phyloP scores from a whole-genome alignment of 768 basidiomycete species.

The Collybia sp. region DNA sequence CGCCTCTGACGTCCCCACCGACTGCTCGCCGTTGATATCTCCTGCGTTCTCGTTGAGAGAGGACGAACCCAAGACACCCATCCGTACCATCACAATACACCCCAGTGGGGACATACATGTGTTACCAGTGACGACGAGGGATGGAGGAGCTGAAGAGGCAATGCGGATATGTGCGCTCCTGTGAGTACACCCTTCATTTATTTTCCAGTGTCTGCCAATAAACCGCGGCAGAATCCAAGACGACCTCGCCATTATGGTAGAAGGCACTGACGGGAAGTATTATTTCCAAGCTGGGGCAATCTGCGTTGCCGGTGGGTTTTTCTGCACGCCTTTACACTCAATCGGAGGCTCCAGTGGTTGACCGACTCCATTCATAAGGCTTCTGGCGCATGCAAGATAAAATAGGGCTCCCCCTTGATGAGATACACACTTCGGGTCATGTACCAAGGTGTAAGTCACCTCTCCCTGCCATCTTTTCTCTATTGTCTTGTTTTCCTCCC shows the following conservation, averaged over 20 bases:
- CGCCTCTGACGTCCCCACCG: neutral
- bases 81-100: slow-evolving; percentile 47
- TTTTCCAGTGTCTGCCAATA: neutral
- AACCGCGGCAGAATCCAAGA: slow-evolving; percentile 40
- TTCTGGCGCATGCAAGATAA: slow-evolving; percentile 78
- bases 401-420: slow-evolving; percentile 65
- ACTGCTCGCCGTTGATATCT: slow-evolving; percentile 7
- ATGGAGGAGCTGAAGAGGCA: slow-evolving; percentile 43
- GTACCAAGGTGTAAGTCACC: slow-evolving; percentile 64
- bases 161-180: slow-evolving; percentile 59
- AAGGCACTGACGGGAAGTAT: slow-evolving; percentile 63
- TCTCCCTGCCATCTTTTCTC: neutral
- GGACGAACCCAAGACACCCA: slow-evolving; percentile 24
- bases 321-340: neutral
- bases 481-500: no score
- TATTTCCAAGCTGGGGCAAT: slow-evolving; percentile 76
- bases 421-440: slow-evolving; percentile 66
- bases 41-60: slow-evolving; percentile 32
- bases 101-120: slow-evolving; percentile 46
- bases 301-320: slow-evolving; percentile 48
- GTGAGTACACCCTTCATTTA: slow-evolving; percentile 31
- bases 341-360: neutral
- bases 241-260: slow-evolving; percentile 56
- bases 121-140: slow-evolving; percentile 34
- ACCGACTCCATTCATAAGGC: slow-evolving; percentile 32